A percentile compares a stretch with the other conserved stretches of the same genome.
Evolutionary conservation across 257 asterid genomes (phyloP).

Genomic region (Fraxinus excelsior): DNA sequence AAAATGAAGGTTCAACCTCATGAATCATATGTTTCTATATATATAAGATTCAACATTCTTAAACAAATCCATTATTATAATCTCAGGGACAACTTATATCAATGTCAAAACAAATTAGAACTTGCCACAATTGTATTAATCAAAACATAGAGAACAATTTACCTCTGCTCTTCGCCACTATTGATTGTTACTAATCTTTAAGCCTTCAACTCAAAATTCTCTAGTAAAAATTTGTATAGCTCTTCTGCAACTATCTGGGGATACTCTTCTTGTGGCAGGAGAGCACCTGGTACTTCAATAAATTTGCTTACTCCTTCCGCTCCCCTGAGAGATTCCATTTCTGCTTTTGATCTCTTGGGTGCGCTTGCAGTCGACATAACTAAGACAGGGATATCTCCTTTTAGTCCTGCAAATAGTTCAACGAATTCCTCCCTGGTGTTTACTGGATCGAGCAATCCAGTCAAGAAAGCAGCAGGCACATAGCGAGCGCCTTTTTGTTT

Average conservation of each 20-base stretch:
- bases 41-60: constrained; percentile 13
- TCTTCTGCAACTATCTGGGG: constrained; percentile 79
- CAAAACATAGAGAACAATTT: constrained; percentile 14
- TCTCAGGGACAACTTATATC: constrained; percentile 1
- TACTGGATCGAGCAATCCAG: constrained; percentile 93
- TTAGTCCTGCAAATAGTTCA: constrained; percentile 64
- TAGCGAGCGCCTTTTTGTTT: constrained; percentile 83
- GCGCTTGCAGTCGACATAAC: constrained; percentile 65
- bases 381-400: constrained; percentile 60
- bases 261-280: constrained; percentile 93
- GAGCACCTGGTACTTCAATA: constrained; percentile 84
- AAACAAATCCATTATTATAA: background rate
- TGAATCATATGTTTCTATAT: background rate
- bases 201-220: constrained; percentile 46
- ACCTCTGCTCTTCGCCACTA: constrained; percentile 32
- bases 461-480: constrained; percentile 93
- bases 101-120: constrained; percentile 3
- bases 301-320: constrained; percentile 75
- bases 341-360: constrained; percentile 95
- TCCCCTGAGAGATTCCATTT: constrained; percentile 89
- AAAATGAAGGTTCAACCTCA: background rate
- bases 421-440: constrained; percentile 76
- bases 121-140: background rate
- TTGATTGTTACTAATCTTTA: constrained; percentile 5
- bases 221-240: constrained; percentile 60